Evolutionary conservation across 257 asterid genomes (phyloP), one percentile per base, ranked within the genome.

Genomic region (Perilla frutescens): DNA sequence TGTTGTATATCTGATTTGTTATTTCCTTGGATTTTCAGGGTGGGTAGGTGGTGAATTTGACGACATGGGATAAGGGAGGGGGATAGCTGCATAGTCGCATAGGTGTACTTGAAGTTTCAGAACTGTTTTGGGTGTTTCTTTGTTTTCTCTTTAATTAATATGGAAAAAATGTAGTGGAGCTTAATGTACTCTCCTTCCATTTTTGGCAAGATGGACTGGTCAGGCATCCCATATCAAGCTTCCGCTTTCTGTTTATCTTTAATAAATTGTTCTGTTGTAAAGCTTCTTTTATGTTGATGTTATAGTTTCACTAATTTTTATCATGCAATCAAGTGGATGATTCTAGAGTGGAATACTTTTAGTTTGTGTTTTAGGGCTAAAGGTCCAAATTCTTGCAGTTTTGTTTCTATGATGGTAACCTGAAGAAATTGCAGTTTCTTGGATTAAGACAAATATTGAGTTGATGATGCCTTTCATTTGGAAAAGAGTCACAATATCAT

Each of bases 381-480:
- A 44, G n/a, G 43, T 20, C 54, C 70, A 1, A 62, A n/a, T 44
- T 41, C 57, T 43, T 32, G 66, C 72, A 64, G 60, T 53, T 44
- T 3, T 68, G 62, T 39, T 53, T 63, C 47, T 65, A 56, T 74
- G 67, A 15, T 32, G 32, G 20, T 36, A 65, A 26, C 51, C 34
- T 32, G 9, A 57, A n/a, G 20, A 13, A 34, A 13, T 34, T 8
- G 31, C 10, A 1, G 13, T 39, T 55, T 55, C 43, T 40, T 70
- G 48, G 68, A 68, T 50, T 41, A 41, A 57, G 67, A 32, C 13
- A 57, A 7, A 56, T 29, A 68, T 53, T 40, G 26, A 36, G 11
- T 32, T 43, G 8, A 44, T 2, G 26, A 40, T 41, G n/a, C 31
- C 40, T 53, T 41, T 53, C 40, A 14, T 55, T 44, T 50, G 39